These are phyloP conservation scores for Daldinia loculata DNA, from an alignment of 495 filamentous ascomycete genomes.

Conservation along the genomic window DNA sequence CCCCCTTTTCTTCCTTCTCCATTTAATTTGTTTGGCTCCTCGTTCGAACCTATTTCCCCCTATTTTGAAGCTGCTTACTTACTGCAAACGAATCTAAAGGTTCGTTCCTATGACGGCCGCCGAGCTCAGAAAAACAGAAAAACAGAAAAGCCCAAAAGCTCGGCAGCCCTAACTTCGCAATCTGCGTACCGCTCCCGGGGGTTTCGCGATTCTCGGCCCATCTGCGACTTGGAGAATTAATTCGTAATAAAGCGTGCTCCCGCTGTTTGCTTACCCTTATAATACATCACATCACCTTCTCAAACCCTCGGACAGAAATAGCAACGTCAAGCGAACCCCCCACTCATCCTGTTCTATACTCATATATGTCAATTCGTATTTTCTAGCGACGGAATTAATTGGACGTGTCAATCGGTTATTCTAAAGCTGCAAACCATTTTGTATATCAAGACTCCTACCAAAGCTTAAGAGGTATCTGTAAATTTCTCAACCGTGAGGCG, in stretches of 20 bases:
- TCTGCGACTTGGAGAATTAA: conserved; percentile 20
- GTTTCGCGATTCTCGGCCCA: conserved; percentile 25
- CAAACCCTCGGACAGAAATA: conserved; percentile 22
- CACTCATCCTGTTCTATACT: conserved; percentile 23
- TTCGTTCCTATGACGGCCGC: conserved; percentile 36
- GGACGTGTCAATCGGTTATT: conserved; percentile 30
- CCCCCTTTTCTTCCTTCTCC: conserved; percentile 23
- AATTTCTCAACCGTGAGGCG: conserved; percentile 34
- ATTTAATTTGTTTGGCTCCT: conserved; percentile 24
- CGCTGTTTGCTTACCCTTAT: conserved; percentile 34
- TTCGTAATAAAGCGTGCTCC: conserved; percentile 36
- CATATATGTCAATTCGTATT: conserved; percentile 29
- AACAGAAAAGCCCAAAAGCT: conserved; percentile 25
- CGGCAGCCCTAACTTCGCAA: conserved; percentile 29
- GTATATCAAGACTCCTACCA: conserved; percentile 34
- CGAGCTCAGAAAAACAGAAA: conserved; percentile 31
- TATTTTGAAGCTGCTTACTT: conserved; percentile 17
- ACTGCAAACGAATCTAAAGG: conserved; percentile 5
- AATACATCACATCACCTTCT: conserved; percentile 6
- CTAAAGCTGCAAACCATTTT: conserved; percentile 29
- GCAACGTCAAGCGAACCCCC: conserved; percentile 32
- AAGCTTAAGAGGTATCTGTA: conserved; percentile 24
- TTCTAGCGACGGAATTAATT: conserved; percentile 34
- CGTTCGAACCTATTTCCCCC: conserved; percentile 7
- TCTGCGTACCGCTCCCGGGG: conserved; percentile 22